phyloP scores from a whole-genome alignment of 2,329 filamentous ascomycete genomes.

The Pseudovirgaria hyperparasitica region DNA sequence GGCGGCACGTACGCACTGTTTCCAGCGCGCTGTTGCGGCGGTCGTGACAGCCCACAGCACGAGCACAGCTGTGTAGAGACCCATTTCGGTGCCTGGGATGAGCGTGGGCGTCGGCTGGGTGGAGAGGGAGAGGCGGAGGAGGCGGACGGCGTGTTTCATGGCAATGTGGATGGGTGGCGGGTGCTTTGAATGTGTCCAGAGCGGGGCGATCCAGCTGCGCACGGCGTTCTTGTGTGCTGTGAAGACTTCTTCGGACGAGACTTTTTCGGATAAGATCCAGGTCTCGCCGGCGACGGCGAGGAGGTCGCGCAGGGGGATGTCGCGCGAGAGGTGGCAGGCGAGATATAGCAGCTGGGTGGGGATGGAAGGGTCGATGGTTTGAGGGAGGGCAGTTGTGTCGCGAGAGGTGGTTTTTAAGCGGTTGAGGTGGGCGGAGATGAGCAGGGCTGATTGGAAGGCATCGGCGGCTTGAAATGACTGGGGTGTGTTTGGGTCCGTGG shows the following conservation, averaged over 20 bases:
- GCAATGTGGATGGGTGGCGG: constrained; percentile 12
- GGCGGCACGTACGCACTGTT: neutral
- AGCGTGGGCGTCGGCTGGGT: constrained; percentile 8
- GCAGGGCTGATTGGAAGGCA: constrained; percentile 23
- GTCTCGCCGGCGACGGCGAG: constrained; percentile 31
- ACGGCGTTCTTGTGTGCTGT: constrained; percentile 17
- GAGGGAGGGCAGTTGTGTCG: too few species aligned
- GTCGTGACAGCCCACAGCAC: constrained; percentile 23
- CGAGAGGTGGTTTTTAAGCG: constrained; percentile 8
- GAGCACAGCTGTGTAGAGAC: constrained; percentile 21
- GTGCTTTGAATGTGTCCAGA: constrained; percentile 12
- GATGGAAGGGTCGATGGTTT: constrained; percentile 6
- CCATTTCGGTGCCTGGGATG: constrained; percentile 19
- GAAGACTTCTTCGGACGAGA: constrained; percentile 21
- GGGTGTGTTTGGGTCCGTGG: constrained; percentile 5
- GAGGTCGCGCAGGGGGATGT: constrained; percentile 27
- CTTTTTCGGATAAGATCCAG: constrained; percentile 32
- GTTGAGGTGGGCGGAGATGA: constrained; percentile 22
- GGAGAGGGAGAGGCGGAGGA: constrained; percentile 14
- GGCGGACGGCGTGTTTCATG: constrained; percentile 14
- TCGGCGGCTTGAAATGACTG: constrained; percentile 10
- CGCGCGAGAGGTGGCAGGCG: too few species aligned
- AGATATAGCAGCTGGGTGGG: constrained; percentile 19
- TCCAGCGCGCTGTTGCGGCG: constrained; percentile 12
- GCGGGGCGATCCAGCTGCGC: constrained; percentile 21